Evolutionary conservation across 192 early-diverging fungal species (phyloP), one percentile per base, ranked within the genome.

Genomic region (Borealophlyctis nickersoniae): DNA sequence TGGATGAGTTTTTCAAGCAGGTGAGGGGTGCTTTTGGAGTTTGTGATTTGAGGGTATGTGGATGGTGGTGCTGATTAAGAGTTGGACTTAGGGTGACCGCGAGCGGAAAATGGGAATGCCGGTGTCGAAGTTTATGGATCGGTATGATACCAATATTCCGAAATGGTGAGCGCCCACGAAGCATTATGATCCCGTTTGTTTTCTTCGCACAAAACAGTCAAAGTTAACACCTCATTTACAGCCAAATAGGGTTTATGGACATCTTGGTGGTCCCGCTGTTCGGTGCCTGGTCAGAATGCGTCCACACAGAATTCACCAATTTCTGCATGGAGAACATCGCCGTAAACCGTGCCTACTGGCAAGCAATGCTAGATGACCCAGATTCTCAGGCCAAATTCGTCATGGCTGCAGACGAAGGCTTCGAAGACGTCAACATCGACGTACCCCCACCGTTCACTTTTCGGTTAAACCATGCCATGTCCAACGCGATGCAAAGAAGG

Each of bases 201-300:
- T 45, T 45, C 35, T 0, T 52, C n/a, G n/a, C n/a, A n/a, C n/a
- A n/a, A n/a, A n/a, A n/a, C n/a, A n/a, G 7, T 13, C n/a, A 9
- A 34, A 23, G 30, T 56, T 19, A 22, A 19, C 39, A 22, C 36
- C 36, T 56, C 31, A 36, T 58, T 23, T 31, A 24, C 50, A 80
- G 78, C 60, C 82, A 84, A 73, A 71, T 84, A 23, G 82, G 82
- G 19, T 85, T 85, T 59, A 81, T 85, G 60, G 82, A 85, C 65
- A 58, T 85, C 34, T 60, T 85, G 4, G 82, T 85, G 0, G 57
- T 66, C 22, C 82, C 82, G 5, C 62, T 85, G 14, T 85, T 77
- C 56, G 78, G 78, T 13, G 59, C 76, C 22, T 85, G 82, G 82
- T 57, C 65, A 3, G 59, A 65, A 29, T 80, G 68, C 68, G 70